Evolutionary conservation across 2,329 filamentous ascomycete species (phyloP).

Genomic region (Fusarium verrucosum): DNA sequence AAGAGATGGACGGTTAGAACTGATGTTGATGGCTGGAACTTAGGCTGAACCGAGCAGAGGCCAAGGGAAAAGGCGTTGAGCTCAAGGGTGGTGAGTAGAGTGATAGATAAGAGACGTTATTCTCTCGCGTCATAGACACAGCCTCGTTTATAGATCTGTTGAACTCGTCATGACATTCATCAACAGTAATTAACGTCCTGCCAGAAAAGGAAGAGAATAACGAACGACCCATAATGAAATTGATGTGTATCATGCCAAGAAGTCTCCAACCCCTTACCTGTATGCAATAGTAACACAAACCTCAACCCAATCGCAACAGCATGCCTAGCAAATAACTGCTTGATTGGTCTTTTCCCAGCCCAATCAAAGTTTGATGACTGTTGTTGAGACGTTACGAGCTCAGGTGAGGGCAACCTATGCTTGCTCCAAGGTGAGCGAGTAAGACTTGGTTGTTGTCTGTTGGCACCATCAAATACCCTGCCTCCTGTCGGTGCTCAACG

Average conservation of each 20-base stretch:
- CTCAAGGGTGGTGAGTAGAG: constrained; percentile 3
- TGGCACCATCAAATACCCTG: constrained; percentile 35
- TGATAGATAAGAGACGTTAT: constrained; percentile 21
- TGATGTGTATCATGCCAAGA: constrained; percentile 28
- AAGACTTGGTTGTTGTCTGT: constrained; percentile 25
- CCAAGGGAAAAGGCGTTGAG: constrained; percentile 1
- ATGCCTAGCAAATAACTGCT: constrained; percentile 24
- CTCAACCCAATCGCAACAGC: constrained; percentile 32
- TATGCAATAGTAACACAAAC: constrained; percentile 31
- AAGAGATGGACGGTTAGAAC: constrained; percentile 13
- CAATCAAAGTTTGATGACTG: constrained; percentile 28
- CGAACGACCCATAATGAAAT: neutral
- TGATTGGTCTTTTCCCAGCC: constrained; percentile 27
- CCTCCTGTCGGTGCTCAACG: constrained; percentile 25
- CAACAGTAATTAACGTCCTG: constrained; percentile 12
- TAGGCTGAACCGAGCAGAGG: constrained; percentile 18
- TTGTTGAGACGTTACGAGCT: constrained; percentile 36
- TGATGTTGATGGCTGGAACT: neutral
- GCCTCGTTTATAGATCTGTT: neutral
- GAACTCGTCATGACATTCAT: constrained; percentile 10
- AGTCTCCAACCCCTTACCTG: constrained; percentile 17
- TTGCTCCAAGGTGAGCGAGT: constrained; percentile 11
- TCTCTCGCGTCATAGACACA: constrained; percentile 35
- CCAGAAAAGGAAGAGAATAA: constrained; percentile 9
- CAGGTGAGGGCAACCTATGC: constrained; percentile 30